Base-by-base conservation (phyloP, 2,329 filamentous ascomycete species). In the Sporothrix schenckii region DNA sequence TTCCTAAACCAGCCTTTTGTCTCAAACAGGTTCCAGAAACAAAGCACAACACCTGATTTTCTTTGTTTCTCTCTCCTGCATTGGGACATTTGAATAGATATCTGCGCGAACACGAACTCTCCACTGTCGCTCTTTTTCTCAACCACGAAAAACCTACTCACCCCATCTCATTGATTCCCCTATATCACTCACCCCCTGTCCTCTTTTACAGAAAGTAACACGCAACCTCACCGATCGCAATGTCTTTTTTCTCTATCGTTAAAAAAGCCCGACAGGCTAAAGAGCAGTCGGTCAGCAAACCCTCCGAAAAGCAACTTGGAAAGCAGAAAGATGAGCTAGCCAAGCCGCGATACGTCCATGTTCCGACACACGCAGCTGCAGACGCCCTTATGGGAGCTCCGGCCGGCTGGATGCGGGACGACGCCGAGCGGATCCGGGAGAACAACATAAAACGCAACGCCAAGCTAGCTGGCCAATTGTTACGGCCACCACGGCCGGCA, bases 341-440 rank as follows among this genome's bases (percentile, higher is more conserved):
- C 7, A 52, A 60, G 16, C 72, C 79, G n/a, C 81, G 84, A 14
- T 89, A 90, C 78, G 84, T 80, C 68, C 88, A 90, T 76, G 78
- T 88, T 24, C 87, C 87, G n/a, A 88, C 81, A 16, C 88, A 90
- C 76, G 88, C 88, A 39, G 86, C 86, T 60, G 76, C 81, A 14
- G 87, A 90, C 77, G 86, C 87, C 56, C 78, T 89, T 56, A 80
- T 82, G 27, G 84, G 83, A 41, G 85, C 85, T 3, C 87, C 86
- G 11, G 80, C 83, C 1, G 83, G 80, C 73, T 87, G 83, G 82
- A 83, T 82, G 71, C 75, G 80, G 9, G 80, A 81, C 14, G 85
- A 87, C 73, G 79, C 81, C 56, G 75, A 78, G 30, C 82, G 78
- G 72, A 85, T 87, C 68, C 77, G 83, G 71, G 84, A 85, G 74